Conservation (phyloP, 805 yeast genomes). For the Wickerhamiella hasegawae region DNA sequence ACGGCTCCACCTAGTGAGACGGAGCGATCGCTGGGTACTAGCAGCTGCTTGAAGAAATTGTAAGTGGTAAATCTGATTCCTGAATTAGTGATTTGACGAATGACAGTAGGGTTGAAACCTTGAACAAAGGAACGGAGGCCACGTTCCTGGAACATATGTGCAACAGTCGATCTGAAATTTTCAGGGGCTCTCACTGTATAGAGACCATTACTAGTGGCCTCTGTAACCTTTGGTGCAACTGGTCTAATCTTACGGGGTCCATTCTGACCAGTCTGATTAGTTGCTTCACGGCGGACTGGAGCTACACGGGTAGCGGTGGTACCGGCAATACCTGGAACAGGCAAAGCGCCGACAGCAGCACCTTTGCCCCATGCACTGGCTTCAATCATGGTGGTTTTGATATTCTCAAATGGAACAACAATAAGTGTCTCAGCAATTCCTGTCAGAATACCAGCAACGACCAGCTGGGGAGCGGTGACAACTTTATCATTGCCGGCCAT, state of each 20-base stretch:
- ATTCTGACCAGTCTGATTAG: not conserved
- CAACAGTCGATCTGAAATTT: constrained; percentile 15
- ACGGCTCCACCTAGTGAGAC: constrained; percentile 16
- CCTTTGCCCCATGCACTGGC: constrained; percentile 14
- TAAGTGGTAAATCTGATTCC: constrained; percentile 75
- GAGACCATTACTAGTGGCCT: not conserved
- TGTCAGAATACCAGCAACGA: constrained; percentile 70
- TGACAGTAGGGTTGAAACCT: constrained; percentile 69
- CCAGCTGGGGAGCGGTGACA: constrained; percentile 51
- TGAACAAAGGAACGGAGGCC: constrained; percentile 69
- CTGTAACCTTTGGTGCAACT: not conserved
- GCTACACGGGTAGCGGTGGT: not conserved
- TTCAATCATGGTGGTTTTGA: constrained; percentile 68
- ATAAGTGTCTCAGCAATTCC: constrained; percentile 63
- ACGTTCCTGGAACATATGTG: constrained; percentile 52
- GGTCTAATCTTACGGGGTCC: not conserved
- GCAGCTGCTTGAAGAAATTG: constrained; percentile 55
- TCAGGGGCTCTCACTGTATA: constrained; percentile 18
- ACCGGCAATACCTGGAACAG: constrained; percentile 12
- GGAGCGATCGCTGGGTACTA: constrained; percentile 13
- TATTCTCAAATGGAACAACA: constrained; percentile 75
- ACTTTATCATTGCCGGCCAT: constrained; percentile 43
- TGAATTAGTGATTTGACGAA: constrained; percentile 65
- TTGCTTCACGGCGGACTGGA: not conserved
- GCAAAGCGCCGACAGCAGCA: constrained; percentile 20